Base-by-base conservation (phyloP, 2,329 filamentous ascomycete species). In the Colletotrichum filicis region DNA sequence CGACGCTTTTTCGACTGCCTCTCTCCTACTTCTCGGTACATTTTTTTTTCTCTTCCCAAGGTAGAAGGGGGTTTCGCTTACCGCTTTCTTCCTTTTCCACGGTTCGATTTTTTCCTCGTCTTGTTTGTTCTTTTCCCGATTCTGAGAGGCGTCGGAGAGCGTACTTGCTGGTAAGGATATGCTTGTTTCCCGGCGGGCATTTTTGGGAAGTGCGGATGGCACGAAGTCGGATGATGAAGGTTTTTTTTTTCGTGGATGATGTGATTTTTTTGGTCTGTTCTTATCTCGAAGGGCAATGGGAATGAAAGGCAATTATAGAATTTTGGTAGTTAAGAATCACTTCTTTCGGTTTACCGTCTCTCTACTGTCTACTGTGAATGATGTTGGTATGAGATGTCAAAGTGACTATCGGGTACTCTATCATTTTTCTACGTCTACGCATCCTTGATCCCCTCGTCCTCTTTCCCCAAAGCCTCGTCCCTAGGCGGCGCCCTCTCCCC, bases 401-500 rank as follows among this genome's bases (percentile, higher is more conserved):
- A 2, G 2, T 32, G 26, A 16, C 5, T 16, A 0, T 42, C 0
- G 37, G 0, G 2, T 16, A 42, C 37, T 32, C 30, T 32, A 2
- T 32, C 6, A 16, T 5, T 3, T 1, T 0, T 0, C 37, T 16
- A 42, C 14, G 2, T 7, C 37, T 42, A 42, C 14, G 37, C 37
- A 42, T 19, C 37, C 37, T 42, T 19, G 0, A 1, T 2, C 35
- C 35, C 35, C 12, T 37, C 35, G 12, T 6, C 9, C 35, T 5
- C 35, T 5, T 14, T 37, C 5, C 11, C 60, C 42, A 32, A 12
- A n/a, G 2, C 16, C 53, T 16, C 59, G 12, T 68, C 37, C 42
- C 68, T 71, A 7, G 80, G 80, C 42, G 42, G 42, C 24, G 80
- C 84, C 73, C 82, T 80, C n/a, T 83, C 77, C 19, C 86, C 85